Evolutionary conservation across 2,329 filamentous ascomycete genomes (phyloP), one percentile per base, ranked within the genome.

Genomic region (Fusarium palustre): DNA sequence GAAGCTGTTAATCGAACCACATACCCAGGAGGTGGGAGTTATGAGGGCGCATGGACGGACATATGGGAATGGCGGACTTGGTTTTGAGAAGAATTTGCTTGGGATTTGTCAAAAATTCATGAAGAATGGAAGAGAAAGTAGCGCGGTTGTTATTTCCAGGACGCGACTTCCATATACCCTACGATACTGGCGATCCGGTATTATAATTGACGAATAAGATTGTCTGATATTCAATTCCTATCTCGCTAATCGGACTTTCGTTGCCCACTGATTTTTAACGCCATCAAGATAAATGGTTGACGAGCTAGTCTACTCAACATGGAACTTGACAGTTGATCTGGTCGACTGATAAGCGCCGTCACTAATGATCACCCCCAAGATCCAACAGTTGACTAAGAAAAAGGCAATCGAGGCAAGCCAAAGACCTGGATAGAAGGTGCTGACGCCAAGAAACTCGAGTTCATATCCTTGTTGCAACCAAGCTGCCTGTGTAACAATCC

Each of bases 351-450:
- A 33, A 12, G 67, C 79, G 5, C 84, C 84, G 78, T 98, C 96
- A 3, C 78, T 77, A 9, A 97, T 86, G 43, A 98, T 89, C 47
- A 97, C 83, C 0, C 92, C 92, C 39, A 99, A 77, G 56, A 98
- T 92, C 89, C 93, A 97, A 71, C 90, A 90, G 77, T 99, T 98
- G 18, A 94, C 87, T 2, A 89, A 78, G 77, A 97, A 98, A 81
- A 99, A 98, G 0, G 81, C 81, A 16, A 97, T 78, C 0, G 92
- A 91, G 0, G 93, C 85, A 0, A 87, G 68, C 88, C 93, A 98
- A 2, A 99, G 82, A 0, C 94, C 94, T 0, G 94, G 94, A 12
- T 93, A 86, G 76, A 97, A 99, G 0, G 91, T 94, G 66, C 93
- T 95, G 24, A 84, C 75, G 0, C 95, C 96, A 4, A 97, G 80